Conservation (phyloP, 345 rosid species). For the Sonneratia caseolaris region DNA sequence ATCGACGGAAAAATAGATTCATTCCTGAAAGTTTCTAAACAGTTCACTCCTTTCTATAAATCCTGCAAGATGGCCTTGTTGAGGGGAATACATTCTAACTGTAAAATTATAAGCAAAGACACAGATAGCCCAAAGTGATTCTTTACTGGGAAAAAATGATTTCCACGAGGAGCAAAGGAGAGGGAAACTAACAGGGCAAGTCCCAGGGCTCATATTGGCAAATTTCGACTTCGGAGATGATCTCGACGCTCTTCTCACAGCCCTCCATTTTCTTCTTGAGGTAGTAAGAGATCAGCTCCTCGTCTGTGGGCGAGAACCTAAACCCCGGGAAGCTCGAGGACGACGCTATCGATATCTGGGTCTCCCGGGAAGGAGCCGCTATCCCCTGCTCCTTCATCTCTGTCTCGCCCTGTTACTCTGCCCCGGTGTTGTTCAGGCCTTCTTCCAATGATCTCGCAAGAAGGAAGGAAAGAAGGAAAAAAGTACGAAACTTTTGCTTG, state of each 20-base stretch:
- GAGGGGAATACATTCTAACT: not conserved
- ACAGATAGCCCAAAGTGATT: not conserved
- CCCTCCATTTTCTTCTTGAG: slow-evolving; percentile 62
- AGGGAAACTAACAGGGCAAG: slow-evolving; percentile 47
- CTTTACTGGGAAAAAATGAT: too few species aligned
- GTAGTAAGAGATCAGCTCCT: slow-evolving; percentile 47
- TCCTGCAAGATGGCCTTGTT: too few species aligned
- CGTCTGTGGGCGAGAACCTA: slow-evolving; percentile 76
- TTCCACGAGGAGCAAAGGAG: too few species aligned
- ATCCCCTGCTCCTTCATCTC: too few species aligned
- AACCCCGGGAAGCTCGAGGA: slow-evolving; percentile 75
- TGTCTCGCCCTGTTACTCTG: too few species aligned
- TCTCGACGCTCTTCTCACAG: slow-evolving; percentile 52
- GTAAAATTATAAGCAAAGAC: not conserved
- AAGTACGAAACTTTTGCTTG: slow-evolving; percentile 8
- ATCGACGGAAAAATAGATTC: not conserved
- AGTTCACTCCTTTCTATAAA: not conserved
- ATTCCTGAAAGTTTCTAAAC: not conserved
- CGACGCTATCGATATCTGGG: slow-evolving; percentile 49
- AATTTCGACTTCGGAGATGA: slow-evolving; percentile 63
- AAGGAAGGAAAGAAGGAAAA: not conserved
- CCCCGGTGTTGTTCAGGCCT: too few species aligned
- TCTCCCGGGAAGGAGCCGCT: slow-evolving; percentile 36
- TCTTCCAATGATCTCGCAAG: too few species aligned
- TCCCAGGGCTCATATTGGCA: slow-evolving; percentile 84